A percentile compares a stretch with the other conserved stretches of the same genome.
Evolutionary conservation across 306 rosid species (phyloP).

Genomic region (Styphnolobium japonicum): DNA sequence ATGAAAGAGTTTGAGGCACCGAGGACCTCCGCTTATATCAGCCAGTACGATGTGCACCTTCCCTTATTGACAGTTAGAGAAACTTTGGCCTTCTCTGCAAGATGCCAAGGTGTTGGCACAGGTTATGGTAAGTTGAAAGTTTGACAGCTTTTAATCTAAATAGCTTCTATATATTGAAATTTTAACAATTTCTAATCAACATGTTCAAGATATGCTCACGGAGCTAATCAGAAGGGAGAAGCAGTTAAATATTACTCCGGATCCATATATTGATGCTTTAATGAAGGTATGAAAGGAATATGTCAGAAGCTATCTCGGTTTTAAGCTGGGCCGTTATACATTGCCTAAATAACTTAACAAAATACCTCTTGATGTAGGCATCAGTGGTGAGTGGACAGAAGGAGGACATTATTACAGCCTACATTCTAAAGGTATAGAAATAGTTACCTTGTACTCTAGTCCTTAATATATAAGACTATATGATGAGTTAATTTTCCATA

Average conservation of each 20-base stretch:
- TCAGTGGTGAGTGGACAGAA: background rate
- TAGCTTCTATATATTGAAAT: background rate
- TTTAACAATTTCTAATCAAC: background rate
- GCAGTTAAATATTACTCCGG: slow-evolving; percentile 26
- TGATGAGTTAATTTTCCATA: background rate
- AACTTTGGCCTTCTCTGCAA: slow-evolving; percentile 37
- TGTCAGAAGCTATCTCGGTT: background rate
- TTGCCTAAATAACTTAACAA: background rate
- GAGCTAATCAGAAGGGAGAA: slow-evolving; percentile 31
- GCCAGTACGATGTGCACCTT: slow-evolving; percentile 30
- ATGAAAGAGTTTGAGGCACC: slow-evolving; percentile 29
- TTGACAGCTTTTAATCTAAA: background rate
- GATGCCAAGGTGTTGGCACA: slow-evolving; percentile 34
- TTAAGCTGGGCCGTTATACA: background rate
- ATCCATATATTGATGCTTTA: slow-evolving; percentile 33
- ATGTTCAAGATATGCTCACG: slow-evolving; percentile 22
- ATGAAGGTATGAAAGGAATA: slow-evolving; percentile 23
- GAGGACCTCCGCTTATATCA: slow-evolving; percentile 31
- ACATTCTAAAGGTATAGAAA: slow-evolving; percentile 20
- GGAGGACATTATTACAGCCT: slow-evolving; percentile 20
- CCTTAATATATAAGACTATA: too few species aligned
- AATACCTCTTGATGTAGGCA: background rate
- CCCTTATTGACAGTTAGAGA: slow-evolving; percentile 32
- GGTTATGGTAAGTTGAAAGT: slow-evolving; percentile 21
- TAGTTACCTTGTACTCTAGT: background rate